These are phyloP conservation scores for Colletotrichum endophyticum DNA, from an alignment of 2,329 filamentous ascomycete genomes.

Conservation along the genomic window DNA sequence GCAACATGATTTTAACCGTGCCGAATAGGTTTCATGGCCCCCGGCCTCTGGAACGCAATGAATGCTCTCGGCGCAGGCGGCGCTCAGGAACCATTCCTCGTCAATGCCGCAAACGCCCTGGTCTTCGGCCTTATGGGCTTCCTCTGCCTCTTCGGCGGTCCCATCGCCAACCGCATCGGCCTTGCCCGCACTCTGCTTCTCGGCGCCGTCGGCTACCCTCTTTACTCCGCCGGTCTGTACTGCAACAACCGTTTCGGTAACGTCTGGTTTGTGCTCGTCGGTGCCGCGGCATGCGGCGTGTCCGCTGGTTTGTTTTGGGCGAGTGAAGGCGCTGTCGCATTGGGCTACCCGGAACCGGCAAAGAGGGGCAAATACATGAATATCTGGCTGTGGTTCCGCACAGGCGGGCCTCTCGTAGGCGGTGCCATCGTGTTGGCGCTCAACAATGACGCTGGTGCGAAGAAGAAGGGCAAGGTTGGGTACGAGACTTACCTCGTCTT, in stretches of 20 bases:
- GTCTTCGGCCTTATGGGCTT: conserved; percentile 52
- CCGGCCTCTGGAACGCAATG: conserved; percentile 61
- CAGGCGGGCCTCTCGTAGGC: conserved; percentile 51
- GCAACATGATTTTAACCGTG: too few species aligned
- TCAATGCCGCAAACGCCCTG: conserved; percentile 57
- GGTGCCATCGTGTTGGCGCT: conserved; percentile 50
- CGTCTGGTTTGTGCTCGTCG: conserved; percentile 55
- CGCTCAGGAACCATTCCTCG: conserved; percentile 54
- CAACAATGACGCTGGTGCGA: conserved; percentile 33
- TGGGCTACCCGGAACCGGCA: conserved; percentile 51
- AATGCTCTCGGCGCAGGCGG: conserved; percentile 58
- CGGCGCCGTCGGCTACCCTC: conserved; percentile 50
- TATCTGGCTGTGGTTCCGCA: conserved; percentile 50
- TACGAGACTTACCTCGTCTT: conserved; percentile 32
- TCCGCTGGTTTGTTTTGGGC: conserved; percentile 57
- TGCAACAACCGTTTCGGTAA: conserved; percentile 55
- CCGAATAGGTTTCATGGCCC: conserved; percentile 43
- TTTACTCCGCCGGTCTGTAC: conserved; percentile 53
- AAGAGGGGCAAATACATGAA: conserved; percentile 48
- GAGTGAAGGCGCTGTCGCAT: conserved; percentile 51
- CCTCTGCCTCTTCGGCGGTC: conserved; percentile 51
- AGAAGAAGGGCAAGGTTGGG: conserved; percentile 27
- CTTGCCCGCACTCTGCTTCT: conserved; percentile 48
- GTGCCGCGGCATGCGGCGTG: conserved; percentile 51
- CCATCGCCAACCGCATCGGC: conserved; percentile 54